Evolutionary conservation across 192 early-diverging fungal species (phyloP).

Genomic region (Podila epicladia): DNA sequence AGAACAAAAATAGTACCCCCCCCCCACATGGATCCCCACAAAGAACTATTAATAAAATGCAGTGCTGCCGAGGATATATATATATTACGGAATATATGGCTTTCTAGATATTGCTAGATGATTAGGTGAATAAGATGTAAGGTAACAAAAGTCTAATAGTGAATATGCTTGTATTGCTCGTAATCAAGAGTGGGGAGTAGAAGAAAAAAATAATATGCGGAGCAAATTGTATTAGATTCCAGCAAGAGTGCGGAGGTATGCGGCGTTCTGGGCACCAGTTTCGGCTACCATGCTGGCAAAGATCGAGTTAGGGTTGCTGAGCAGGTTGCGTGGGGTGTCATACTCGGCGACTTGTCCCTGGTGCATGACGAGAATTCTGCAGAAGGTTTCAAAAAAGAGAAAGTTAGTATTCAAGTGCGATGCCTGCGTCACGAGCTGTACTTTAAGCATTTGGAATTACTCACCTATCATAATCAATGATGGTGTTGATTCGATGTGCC

Average conservation of each 20-base stretch:
- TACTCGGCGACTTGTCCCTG: conserved; percentile 74
- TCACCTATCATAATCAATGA: conserved; percentile 44
- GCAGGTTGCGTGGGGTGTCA: conserved; percentile 67
- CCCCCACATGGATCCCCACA: too few relatives aligned
- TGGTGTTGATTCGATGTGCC: conserved; percentile 78
- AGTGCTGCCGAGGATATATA: too few relatives aligned
- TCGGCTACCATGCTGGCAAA: conserved; percentile 35
- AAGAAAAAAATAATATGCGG: too few relatives aligned
- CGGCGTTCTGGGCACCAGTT: conserved; percentile 2
- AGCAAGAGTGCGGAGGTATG: background rate
- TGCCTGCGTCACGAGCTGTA: background rate
- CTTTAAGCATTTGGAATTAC: background rate
- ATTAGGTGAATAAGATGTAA: too few relatives aligned
- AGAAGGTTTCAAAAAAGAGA: background rate
- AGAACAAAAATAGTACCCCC: too few relatives aligned
- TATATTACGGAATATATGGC: too few relatives aligned
- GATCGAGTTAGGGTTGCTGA: conserved; percentile 52
- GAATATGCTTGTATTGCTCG: too few relatives aligned
- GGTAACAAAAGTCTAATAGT: too few relatives aligned
- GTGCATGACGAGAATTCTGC: conserved; percentile 72
- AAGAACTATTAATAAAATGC: too few relatives aligned
- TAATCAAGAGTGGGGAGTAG: too few relatives aligned
- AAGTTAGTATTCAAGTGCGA: background rate
- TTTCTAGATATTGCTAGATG: too few relatives aligned
- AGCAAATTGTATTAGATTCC: background rate